These are phyloP conservation scores for Torrubiellomyces zombiae DNA, from an alignment of 2,329 filamentous ascomycete genomes.

Conservation along the genomic window DNA sequence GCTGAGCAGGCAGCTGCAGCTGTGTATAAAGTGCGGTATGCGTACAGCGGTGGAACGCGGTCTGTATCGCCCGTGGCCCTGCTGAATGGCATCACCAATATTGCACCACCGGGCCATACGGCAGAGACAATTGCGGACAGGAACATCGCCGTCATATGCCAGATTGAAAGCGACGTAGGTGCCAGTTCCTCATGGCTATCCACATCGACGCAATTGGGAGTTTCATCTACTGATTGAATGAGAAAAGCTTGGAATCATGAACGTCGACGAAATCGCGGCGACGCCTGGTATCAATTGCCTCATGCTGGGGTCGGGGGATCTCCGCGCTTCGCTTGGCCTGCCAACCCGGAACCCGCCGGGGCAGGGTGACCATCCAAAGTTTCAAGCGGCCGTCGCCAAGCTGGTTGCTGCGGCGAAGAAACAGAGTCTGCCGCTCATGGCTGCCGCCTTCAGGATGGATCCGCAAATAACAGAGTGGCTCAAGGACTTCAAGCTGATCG, in stretches of 20 bases:
- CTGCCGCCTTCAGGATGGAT: constrained; percentile 1
- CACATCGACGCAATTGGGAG: no score
- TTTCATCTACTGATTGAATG: neutral
- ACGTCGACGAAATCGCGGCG: constrained; percentile 2
- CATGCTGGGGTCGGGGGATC: constrained; percentile 4
- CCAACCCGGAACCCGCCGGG: neutral
- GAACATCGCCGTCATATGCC: constrained; percentile 4
- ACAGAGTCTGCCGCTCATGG: constrained; percentile 2
- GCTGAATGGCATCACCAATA: constrained; percentile 2
- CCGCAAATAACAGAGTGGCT: constrained; percentile 1
- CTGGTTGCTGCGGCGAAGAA: neutral
- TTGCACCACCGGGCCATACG: constrained; percentile 2
- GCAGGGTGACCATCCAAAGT: no score
- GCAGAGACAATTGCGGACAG: constrained; percentile 4
- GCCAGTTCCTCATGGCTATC: no score
- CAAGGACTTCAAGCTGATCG: constrained; percentile 2
- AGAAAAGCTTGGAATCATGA: constrained; percentile 2
- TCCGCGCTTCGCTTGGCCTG: constrained; percentile 3
- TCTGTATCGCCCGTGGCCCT: constrained; percentile 2
- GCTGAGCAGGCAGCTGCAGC: constrained; percentile 1
- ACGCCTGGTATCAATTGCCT: constrained; percentile 3
- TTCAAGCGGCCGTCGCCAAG: no score
- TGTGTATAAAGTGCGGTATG: constrained; percentile 3
- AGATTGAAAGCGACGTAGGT: constrained; percentile 4
- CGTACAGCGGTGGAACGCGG: constrained; percentile 2